phyloP scores from a whole-genome alignment of 2,329 filamentous ascomycete genomes.

The Scorias spongiosa region DNA sequence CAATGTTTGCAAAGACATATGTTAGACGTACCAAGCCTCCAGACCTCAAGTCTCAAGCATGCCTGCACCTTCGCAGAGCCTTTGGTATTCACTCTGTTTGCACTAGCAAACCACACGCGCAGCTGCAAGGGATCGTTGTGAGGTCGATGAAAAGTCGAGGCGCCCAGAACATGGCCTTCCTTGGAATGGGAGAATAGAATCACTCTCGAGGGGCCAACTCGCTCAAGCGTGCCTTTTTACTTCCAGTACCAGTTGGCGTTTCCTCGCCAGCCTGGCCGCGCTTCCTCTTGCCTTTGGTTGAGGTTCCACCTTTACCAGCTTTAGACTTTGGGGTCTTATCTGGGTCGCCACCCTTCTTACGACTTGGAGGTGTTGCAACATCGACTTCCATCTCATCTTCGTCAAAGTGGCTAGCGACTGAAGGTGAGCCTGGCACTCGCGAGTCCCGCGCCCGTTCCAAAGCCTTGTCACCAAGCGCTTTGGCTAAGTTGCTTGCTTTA shows the following conservation, averaged over 20 bases:
- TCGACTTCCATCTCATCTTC: slow-evolving; percentile 25
- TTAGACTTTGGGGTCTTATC: slow-evolving; percentile 34
- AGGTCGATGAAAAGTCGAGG: no score
- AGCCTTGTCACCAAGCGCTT: slow-evolving; percentile 21
- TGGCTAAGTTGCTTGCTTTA: slow-evolving; percentile 17
- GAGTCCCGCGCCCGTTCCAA: slow-evolving; percentile 20
- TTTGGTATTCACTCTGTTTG: no score
- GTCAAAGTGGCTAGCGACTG: slow-evolving; percentile 13
- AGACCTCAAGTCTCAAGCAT: no score
- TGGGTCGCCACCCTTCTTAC: slow-evolving; percentile 21
- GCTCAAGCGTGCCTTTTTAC: slow-evolving; percentile 11
- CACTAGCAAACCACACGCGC: no score
- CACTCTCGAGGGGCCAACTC: background rate
- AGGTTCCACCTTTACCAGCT: slow-evolving; percentile 29
- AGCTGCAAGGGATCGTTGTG: no score
- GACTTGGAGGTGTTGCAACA: slow-evolving; percentile 20
- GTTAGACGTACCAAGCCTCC: no score
- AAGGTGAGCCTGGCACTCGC: slow-evolving; percentile 16
- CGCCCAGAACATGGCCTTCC: no score
- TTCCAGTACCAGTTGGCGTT: slow-evolving; percentile 3
- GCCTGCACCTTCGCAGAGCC: no score
- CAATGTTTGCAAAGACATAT: no score
- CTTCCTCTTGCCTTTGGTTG: slow-evolving; percentile 27
- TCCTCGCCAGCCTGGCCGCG: slow-evolving; percentile 1
- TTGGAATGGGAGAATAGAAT: no score